phyloP scores from a whole-genome alignment of 108 stramenopile species.

The Nitzschia putrida region DNA sequence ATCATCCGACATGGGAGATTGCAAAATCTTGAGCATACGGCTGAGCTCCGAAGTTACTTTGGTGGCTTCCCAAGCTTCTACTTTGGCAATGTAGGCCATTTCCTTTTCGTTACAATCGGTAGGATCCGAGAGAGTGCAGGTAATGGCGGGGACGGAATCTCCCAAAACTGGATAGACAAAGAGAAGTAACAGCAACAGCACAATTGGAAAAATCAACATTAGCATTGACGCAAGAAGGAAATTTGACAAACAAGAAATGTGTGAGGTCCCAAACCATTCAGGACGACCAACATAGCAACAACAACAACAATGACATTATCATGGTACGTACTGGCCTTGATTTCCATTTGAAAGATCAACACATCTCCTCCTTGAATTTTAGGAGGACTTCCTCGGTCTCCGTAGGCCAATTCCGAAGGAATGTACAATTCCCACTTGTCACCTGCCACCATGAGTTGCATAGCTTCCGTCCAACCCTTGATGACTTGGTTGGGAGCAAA shows the following conservation, averaged over 20 bases:
- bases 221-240: background rate
- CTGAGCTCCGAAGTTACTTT: constrained; percentile 48
- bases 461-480: constrained; percentile 64
- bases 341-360: constrained; percentile 90
- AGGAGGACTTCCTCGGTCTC: constrained; percentile 74
- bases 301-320: no score
- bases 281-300: background rate
- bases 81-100: constrained; percentile 65
- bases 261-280: no score
- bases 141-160: constrained; percentile 46
- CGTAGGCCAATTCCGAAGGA: constrained; percentile 90
- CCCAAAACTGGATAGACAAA: constrained; percentile 10
- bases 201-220: background rate
- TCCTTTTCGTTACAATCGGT: constrained; percentile 63
- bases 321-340: constrained; percentile 73
- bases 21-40: constrained; percentile 50
- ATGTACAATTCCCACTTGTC: constrained; percentile 95
- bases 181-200: background rate
- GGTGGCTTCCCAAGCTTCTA: constrained; percentile 39
- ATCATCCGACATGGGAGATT: constrained; percentile 37
- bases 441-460: constrained; percentile 94
- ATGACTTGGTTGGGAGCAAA: constrained; percentile 93
- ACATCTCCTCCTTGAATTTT: constrained; percentile 77
- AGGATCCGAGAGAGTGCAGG: constrained; percentile 40
- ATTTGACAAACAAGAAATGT: no score